Evolutionary conservation across 441 rosid species (phyloP).

Genomic region (Aquilaria agallochum): DNA sequence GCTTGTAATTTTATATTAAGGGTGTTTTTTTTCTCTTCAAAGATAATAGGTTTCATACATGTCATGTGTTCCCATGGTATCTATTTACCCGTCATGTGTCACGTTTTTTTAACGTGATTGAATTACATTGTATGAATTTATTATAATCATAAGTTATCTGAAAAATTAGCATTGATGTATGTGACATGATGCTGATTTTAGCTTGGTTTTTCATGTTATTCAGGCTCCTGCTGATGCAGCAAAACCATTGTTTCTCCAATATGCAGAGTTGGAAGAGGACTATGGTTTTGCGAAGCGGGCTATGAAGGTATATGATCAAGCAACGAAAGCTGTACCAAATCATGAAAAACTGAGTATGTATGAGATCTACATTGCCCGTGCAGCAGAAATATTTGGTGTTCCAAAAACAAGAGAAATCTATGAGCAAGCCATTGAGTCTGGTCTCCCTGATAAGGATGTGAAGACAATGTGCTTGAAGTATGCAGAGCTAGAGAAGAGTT

Average conservation of each 20-base stretch:
- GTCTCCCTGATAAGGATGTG: slow-evolving; percentile 93
- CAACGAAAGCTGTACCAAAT: slow-evolving; percentile 83
- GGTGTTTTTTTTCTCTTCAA: no score
- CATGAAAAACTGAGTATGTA: slow-evolving; percentile 81
- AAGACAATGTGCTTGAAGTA: slow-evolving; percentile 86
- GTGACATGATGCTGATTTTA: slow-evolving; percentile 15
- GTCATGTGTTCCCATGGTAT: no score
- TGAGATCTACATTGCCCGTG: slow-evolving; percentile 84
- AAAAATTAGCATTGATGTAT: not conserved
- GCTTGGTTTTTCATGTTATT: slow-evolving; percentile 18
- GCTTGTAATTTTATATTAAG: no score
- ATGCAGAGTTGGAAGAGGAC: slow-evolving; percentile 95
- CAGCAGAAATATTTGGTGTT: slow-evolving; percentile 88
- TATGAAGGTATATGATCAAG: slow-evolving; percentile 90
- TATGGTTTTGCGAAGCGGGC: slow-evolving; percentile 95
- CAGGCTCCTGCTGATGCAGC: slow-evolving; percentile 90
- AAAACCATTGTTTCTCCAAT: slow-evolving; percentile 89
- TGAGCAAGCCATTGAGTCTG: slow-evolving; percentile 90
- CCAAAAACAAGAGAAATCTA: slow-evolving; percentile 93
- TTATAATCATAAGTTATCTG: no score
- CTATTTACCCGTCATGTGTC: no score
- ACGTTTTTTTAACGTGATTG: no score
- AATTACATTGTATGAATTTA: no score
- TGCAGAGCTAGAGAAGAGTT: slow-evolving; percentile 85
- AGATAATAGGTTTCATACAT: no score